Base-by-base conservation (phyloP, 495 filamentous ascomycete species). In the Aspergillus leporis region DNA sequence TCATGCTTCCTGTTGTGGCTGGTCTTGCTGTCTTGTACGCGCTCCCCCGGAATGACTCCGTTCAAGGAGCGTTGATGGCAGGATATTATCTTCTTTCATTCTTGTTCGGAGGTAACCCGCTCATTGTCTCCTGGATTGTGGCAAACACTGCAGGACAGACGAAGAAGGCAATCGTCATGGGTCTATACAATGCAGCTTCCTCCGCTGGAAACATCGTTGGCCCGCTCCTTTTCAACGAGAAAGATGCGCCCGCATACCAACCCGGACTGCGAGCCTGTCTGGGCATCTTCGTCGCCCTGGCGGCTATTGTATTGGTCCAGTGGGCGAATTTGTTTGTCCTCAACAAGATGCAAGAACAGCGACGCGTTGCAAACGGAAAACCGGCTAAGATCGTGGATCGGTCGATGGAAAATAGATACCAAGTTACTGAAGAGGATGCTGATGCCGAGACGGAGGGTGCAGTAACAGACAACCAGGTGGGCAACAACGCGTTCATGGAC, bases 41-140 rank as follows among this genome's bases (percentile, higher is more conserved):
- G 6, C 57, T 88, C 0, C 71, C 79, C 0, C 77, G 79, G 5
- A 74, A 60, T 19, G 61, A 68, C 16, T 58, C 69, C 0, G 62
- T 78, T 5, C 74, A 76, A 13, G 72, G 75, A 1, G 62, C 75
- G 0, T 58, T 85, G 25, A 76, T 88, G 21, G 78, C 73, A 0
- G 85, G 81, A 0, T 89, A 86, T 61, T 89, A 88, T 59, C 70
- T 87, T 1, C 78, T 87, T 0, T 78, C 83, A 0, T 85, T 87
- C 66, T 68, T 88, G 16, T 86, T 79, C 63, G 80, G 76, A 13
- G 78, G 78, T 0, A 81, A 81, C 53, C 79, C 78, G 18, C 60
- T 82, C 21, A 72, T 81, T 41, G 75, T 82, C 9, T 70, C 73
- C 0, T 82, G 79, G 79, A 79, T 82, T 51, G 74, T 80, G 16